Percentiles rank a stretch among this genome's conserved stretches.
Conservation (phyloP, 1,139 yeast species). For the Meyerozyma elateridarum region DNA sequence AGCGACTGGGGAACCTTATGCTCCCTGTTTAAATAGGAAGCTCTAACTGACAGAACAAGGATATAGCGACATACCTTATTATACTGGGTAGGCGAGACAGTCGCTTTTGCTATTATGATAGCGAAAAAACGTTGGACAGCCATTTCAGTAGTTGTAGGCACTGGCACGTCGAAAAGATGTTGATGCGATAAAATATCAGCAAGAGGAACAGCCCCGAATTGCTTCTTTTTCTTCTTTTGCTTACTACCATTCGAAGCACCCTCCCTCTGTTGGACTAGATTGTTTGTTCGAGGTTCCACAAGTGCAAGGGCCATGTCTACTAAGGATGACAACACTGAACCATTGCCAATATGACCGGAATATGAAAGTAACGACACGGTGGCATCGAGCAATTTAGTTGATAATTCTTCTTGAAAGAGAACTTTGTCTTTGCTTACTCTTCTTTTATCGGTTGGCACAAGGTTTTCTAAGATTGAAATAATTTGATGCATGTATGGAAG, state of each 20-base stretch:
- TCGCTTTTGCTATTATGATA: slow-evolving; percentile 43
- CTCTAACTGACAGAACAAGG: slow-evolving; percentile 42
- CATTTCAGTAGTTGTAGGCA: slow-evolving; percentile 32
- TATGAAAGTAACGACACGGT: slow-evolving; percentile 28
- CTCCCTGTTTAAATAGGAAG: slow-evolving; percentile 22
- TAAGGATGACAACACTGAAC: slow-evolving; percentile 38
- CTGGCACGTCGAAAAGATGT: slow-evolving; percentile 45
- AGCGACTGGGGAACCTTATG: slow-evolving; percentile 27
- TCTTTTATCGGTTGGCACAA: slow-evolving; percentile 46
- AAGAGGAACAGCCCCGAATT: slow-evolving; percentile 42
- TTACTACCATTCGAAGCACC: slow-evolving; percentile 14
- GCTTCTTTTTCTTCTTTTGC: slow-evolving; percentile 40
- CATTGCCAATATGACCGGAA: slow-evolving; percentile 36
- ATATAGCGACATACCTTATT: slow-evolving; percentile 56
- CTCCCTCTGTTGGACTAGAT: slow-evolving; percentile 8
- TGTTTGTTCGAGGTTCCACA: slow-evolving; percentile 34
- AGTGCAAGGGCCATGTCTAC: slow-evolving; percentile 44
- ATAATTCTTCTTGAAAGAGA: slow-evolving; percentile 27
- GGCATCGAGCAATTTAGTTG: slow-evolving; percentile 23
- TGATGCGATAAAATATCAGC: slow-evolving; percentile 73
- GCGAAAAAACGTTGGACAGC: slow-evolving; percentile 47
- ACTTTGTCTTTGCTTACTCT: slow-evolving; percentile 29
- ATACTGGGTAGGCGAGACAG: slow-evolving; percentile 60
- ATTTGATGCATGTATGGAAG: slow-evolving; percentile 47
- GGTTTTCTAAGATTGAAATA: slow-evolving; percentile 48